These are phyloP conservation scores for Cicer cuneatum DNA, from an alignment of 306 rosid genomes.

Conservation along the genomic window DNA sequence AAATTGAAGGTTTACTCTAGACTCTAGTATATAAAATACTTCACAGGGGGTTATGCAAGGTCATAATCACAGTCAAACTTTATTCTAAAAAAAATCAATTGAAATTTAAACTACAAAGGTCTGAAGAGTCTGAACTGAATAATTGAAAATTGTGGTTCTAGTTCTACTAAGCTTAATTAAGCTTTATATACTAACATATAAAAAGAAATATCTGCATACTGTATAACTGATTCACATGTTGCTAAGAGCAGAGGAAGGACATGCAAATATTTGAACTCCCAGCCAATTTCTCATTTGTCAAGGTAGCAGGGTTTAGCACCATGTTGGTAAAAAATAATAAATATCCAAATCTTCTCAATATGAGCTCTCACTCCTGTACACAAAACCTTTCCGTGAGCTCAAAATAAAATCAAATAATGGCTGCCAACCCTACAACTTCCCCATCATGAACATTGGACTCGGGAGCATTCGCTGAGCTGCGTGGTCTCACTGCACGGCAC, in stretches of 20 bases:
- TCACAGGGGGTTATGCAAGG: too few species aligned
- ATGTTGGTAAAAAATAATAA: slow-evolving; percentile 22
- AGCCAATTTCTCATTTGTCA: slow-evolving; percentile 18
- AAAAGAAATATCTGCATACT: slow-evolving; percentile 6
- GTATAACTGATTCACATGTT: slow-evolving; percentile 36
- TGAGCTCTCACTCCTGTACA: slow-evolving; percentile 79
- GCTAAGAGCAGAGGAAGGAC: slow-evolving; percentile 42
- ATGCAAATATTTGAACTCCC: slow-evolving; percentile 44
- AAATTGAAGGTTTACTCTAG: neutral
- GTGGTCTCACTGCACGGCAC: slow-evolving; percentile 74
- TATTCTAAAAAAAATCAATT: slow-evolving; percentile 19
- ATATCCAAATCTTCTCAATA: slow-evolving; percentile 23
- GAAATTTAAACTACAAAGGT: slow-evolving; percentile 5
- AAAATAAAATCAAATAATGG: slow-evolving; percentile 61
- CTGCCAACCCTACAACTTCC: slow-evolving; percentile 73
- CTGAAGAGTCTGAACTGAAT: neutral
- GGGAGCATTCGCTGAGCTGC: slow-evolving; percentile 59
- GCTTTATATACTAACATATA: slow-evolving; percentile 23
- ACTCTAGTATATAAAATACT: neutral
- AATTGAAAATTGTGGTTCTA: slow-evolving; percentile 24
- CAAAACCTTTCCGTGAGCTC: slow-evolving; percentile 50
- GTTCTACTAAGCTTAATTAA: slow-evolving; percentile 34
- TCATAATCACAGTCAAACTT: neutral
- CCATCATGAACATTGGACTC: slow-evolving; percentile 76
- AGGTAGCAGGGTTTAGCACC: slow-evolving; percentile 35